These are phyloP conservation scores for Grosmannia serpens DNA, from an alignment of 2,329 filamentous ascomycete genomes.

Conservation along the genomic window DNA sequence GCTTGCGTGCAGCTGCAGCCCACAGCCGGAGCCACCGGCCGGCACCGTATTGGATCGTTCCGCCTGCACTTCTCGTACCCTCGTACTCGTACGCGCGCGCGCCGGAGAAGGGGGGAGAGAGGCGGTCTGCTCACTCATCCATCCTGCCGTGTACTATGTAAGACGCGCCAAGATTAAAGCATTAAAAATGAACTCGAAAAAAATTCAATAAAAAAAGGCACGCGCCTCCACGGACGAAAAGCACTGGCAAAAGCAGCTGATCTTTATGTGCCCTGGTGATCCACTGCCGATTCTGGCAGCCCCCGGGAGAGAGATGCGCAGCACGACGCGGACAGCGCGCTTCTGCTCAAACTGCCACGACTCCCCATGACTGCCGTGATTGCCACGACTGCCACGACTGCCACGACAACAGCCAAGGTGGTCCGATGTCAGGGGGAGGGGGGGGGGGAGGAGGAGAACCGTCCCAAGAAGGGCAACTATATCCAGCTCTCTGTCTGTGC, in stretches of 20 bases:
- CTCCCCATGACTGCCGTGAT: neutral
- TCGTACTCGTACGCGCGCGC: too few relatives aligned
- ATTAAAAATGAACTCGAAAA: too few relatives aligned
- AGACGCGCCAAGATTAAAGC: too few relatives aligned
- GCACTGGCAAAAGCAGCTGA: neutral
- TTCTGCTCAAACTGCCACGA: too few relatives aligned
- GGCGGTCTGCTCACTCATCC: neutral
- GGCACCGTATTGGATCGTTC: neutral
- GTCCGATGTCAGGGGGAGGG: neutral
- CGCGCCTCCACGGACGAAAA: too few relatives aligned
- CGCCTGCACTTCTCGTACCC: neutral
- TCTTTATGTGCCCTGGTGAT: neutral
- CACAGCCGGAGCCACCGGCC: neutral
- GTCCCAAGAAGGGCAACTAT: neutral
- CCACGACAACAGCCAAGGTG: neutral
- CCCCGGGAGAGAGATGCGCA: too few relatives aligned
- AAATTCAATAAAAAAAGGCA: too few relatives aligned
- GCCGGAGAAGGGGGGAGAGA: neutral
- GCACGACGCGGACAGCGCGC: too few relatives aligned
- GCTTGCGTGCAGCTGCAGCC: too few relatives aligned
- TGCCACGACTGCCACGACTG: neutral
- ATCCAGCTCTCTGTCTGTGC: neutral
- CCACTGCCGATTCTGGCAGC: neutral
- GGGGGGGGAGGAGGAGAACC: neutral
- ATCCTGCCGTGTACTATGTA: too few relatives aligned